Evolutionary conservation across 2,329 filamentous ascomycete genomes (phyloP), one percentile per base, ranked within the genome.

Genomic region (Diplocarpon mali): DNA sequence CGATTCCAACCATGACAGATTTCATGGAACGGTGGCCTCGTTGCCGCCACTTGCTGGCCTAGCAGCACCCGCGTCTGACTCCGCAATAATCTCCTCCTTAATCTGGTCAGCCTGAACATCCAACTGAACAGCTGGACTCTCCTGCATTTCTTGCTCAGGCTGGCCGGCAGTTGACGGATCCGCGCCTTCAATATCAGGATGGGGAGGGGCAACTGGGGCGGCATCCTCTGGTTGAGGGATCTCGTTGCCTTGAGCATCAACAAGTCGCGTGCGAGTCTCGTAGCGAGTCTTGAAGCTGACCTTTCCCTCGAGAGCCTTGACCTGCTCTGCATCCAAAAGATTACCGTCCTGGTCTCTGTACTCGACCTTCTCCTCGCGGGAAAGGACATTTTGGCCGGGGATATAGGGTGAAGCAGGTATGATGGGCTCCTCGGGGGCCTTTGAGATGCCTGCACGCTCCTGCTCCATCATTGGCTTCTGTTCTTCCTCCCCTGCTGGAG

Each of bases 301-400:
- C 66, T 95, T 93, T 58, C 90, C 92, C 64, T 90, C 77, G 28
- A 98, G 76, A 15, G 76, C 77, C 58, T 83, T 78, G 47, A 98
- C 88, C 62, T 95, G 78, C 59, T 88, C 84, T 44, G 83, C 78
- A 59, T 90, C 71, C 28, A 98, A 75, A 28, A 96, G 64, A 60
- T 95, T 95, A 53, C 92, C 92, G 56, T 94, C 73, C 64, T 95
- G 86, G 64, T 96, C 92, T 43, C 92, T 84, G 67, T 95, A 98
- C 67, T 96, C 92, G 38, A 96, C 70, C 55, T 81, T 83, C 67
- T 95, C 85, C 65, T 94, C 85, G 44, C 78, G 55, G 13, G 59
- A 61, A 30, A 63, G 20, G 7, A 63, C 44, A 30, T 53, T 60
- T n/a, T 60, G 58, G 11, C 56, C 57, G 14, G 46, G 38, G 1